phyloP scores from a whole-genome alignment of 257 asterid genomes.

The Nemophila menziesii region DNA sequence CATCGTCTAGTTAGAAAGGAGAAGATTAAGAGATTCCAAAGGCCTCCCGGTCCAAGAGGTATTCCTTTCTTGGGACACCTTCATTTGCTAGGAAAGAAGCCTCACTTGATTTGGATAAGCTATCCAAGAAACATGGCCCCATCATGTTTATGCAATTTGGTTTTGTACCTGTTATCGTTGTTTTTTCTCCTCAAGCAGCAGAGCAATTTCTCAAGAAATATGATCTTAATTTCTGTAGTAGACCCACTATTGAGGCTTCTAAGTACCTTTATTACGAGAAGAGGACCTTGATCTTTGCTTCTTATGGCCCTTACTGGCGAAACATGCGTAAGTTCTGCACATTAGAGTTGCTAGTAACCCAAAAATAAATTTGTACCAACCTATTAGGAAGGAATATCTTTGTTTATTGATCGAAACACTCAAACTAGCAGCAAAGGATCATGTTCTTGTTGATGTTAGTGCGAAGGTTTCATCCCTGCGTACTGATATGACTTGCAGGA shows the following conservation, averaged over 20 bases:
- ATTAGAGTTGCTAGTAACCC: constrained; percentile 10
- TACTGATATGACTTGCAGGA: constrained; percentile 15
- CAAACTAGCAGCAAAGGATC: constrained; percentile 3
- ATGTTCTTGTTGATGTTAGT: constrained; percentile 12
- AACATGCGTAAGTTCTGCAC: constrained; percentile 13
- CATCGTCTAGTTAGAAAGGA: too few relatives aligned
- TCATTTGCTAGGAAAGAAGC: too few relatives aligned
- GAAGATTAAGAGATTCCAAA: too few relatives aligned
- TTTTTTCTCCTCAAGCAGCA: too few relatives aligned
- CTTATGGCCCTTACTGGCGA: constrained; percentile 19
- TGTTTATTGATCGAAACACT: constrained; percentile 10
- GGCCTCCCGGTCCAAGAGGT: too few relatives aligned
- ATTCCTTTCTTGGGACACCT: too few relatives aligned
- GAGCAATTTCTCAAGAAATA: too few relatives aligned
- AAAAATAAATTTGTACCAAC: constrained; percentile 9
- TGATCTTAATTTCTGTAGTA: too few relatives aligned
- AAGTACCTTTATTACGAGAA: constrained; percentile 9
- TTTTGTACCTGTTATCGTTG: constrained; percentile 11
- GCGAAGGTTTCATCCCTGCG: constrained; percentile 7
- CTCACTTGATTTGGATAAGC: constrained; percentile 7
- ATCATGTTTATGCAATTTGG: constrained; percentile 16
- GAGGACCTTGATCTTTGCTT: constrained; percentile 13
- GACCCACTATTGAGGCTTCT: too few relatives aligned
- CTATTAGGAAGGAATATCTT: constrained; percentile 18
- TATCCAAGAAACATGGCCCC: too few relatives aligned